Evolutionary conservation across 768 basidiomycete genomes (phyloP).

Genomic region (Chalciporus piperatus): DNA sequence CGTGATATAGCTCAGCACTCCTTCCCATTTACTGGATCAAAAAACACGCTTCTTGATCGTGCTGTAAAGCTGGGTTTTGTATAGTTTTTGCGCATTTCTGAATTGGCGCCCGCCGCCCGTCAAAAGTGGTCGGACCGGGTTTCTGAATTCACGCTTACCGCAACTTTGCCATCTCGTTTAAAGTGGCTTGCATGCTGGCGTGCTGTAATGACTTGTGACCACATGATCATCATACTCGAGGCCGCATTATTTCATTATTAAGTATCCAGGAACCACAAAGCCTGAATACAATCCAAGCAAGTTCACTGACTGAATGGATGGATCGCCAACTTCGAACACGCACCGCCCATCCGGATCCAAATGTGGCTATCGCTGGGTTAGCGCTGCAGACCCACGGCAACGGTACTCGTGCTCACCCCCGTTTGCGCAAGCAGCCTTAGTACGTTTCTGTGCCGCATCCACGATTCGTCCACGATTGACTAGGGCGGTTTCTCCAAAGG

Average conservation of each 20-base stretch:
- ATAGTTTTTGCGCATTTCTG: conserved; percentile 3
- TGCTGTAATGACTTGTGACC: conserved; percentile 15
- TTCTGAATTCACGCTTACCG: conserved; percentile 19
- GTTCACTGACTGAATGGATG: conserved; percentile 7
- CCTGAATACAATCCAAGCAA: conserved; percentile 10
- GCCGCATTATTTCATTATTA: conserved; percentile 2
- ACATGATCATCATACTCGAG: background rate
- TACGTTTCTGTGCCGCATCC: conserved; percentile 25
- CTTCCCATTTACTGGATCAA: conserved; percentile 6
- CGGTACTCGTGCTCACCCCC: conserved; percentile 19
- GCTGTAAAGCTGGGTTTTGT: conserved; percentile 9
- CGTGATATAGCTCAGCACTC: conserved; percentile 7
- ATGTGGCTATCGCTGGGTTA: conserved; percentile 11
- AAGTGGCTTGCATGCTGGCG: conserved; percentile 15
- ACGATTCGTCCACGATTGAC: conserved; percentile 13
- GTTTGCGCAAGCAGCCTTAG: conserved; percentile 13
- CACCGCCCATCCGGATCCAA: conserved; percentile 15
- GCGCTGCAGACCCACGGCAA: conserved; percentile 3
- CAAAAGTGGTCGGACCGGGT: background rate
- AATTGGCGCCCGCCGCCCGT: conserved; percentile 19
- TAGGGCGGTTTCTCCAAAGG: conserved; percentile 4
- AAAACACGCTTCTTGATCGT: conserved; percentile 1
- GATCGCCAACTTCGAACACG: conserved; percentile 1
- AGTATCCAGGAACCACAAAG: background rate
- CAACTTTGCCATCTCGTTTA: conserved; percentile 13